These are phyloP conservation scores for Podila clonocystis DNA, from an alignment of 192 early-diverging fungal species.

Conservation along the genomic window DNA sequence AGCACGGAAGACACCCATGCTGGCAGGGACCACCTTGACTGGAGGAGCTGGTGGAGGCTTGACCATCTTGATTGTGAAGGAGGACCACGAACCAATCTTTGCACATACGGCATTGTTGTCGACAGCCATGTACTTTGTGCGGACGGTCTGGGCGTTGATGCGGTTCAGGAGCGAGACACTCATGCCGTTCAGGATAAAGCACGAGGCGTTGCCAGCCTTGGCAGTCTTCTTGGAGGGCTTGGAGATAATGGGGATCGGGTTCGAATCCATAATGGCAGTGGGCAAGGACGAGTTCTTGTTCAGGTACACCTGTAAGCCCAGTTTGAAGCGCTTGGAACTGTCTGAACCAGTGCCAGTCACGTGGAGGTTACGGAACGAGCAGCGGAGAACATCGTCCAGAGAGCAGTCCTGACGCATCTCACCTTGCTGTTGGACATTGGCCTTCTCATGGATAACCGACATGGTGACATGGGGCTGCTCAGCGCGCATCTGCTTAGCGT, in stretches of 20 bases:
- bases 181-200: slow-evolving; percentile 81
- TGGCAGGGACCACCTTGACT: slow-evolving; percentile 32
- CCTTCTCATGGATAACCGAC: slow-evolving; percentile 70
- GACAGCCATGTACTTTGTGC: slow-evolving; percentile 84
- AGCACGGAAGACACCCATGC: slow-evolving; percentile 32
- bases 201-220: slow-evolving; percentile 80
- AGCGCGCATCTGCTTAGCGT: slow-evolving; percentile 57
- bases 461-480: slow-evolving; percentile 67
- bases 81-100: slow-evolving; percentile 69
- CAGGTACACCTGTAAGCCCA: slow-evolving; percentile 70
- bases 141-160: slow-evolving; percentile 90
- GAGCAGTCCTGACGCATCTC: slow-evolving; percentile 55
- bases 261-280: slow-evolving; percentile 75
- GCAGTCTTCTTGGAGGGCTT: slow-evolving; percentile 95
- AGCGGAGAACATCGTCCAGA: slow-evolving; percentile 62
- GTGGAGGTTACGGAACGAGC: slow-evolving; percentile 80
- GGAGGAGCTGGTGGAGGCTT: slow-evolving; percentile 35
- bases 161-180: slow-evolving; percentile 89
- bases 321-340: slow-evolving; percentile 81
- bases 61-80: slow-evolving; percentile 66
- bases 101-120: slow-evolving; percentile 69
- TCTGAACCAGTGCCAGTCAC: slow-evolving; percentile 76
- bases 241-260: slow-evolving; percentile 86
- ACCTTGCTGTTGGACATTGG: slow-evolving; percentile 57
- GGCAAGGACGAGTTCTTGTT: slow-evolving; percentile 52